Evolutionary conservation across 495 filamentous ascomycete species (phyloP).

Genomic region (Letharia columbiana): DNA sequence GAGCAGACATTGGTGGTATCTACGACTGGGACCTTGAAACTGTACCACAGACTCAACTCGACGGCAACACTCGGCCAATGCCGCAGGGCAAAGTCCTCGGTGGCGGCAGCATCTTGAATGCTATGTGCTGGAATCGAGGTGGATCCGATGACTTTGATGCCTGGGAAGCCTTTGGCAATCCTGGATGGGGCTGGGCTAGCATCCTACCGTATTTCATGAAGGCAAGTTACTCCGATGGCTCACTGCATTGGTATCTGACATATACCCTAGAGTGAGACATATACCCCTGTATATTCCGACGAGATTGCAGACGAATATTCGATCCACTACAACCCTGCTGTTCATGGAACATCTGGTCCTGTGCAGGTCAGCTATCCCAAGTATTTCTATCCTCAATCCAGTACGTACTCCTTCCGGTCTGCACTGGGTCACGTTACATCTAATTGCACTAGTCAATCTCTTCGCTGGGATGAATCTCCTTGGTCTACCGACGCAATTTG

Average conservation of each 20-base stretch:
- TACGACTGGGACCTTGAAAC: conserved; percentile 30
- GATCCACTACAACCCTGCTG: conserved; percentile 34
- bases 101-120: conserved; percentile 31
- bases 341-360: conserved; percentile 40
- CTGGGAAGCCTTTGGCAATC: conserved; percentile 52
- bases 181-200: conserved; percentile 54
- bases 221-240: conserved; percentile 6
- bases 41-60: conserved; percentile 28
- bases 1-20: conserved; percentile 26
- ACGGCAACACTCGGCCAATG: conserved; percentile 26
- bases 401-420: conserved; percentile 13
- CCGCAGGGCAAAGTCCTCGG: conserved; percentile 31
- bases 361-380: conserved; percentile 43
- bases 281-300: conserved; percentile 27
- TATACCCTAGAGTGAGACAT: conserved; percentile 26
- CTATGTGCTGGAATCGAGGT: conserved; percentile 33
- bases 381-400: conserved; percentile 29
- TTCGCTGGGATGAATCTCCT: conserved; percentile 42
- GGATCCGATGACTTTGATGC: conserved; percentile 42
- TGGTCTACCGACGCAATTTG: conserved; percentile 39
- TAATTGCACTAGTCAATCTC: conserved; percentile 38
- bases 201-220: conserved; percentile 51
- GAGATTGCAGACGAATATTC: conserved; percentile 26
- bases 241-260: conserved; percentile 3
- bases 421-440: background rate